These are phyloP conservation scores for Strobilomyces confusus DNA, from an alignment of 768 basidiomycete species.

Conservation along the genomic window DNA sequence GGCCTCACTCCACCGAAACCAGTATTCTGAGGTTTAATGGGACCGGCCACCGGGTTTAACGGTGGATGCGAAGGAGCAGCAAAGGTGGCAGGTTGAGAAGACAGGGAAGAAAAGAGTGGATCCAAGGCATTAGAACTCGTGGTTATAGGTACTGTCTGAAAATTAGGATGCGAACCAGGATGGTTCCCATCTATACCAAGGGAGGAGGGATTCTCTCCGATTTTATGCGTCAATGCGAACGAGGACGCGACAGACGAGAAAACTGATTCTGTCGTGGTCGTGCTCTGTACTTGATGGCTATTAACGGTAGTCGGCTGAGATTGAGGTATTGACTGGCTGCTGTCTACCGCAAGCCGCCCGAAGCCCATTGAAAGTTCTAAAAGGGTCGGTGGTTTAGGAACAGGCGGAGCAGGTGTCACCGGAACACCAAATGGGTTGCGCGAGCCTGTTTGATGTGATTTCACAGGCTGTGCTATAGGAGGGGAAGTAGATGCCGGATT, in stretches of 20 bases:
- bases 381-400: slow-evolving; percentile 76
- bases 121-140: slow-evolving; percentile 44
- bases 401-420: slow-evolving; percentile 52
- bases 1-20: slow-evolving; percentile 64
- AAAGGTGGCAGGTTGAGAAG: slow-evolving; percentile 50
- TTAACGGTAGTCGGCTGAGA: slow-evolving; percentile 30
- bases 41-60: slow-evolving; percentile 30
- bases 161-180: slow-evolving; percentile 20
- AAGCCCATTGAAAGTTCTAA: slow-evolving; percentile 68
- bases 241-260: slow-evolving; percentile 73
- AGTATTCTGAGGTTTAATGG: slow-evolving; percentile 43
- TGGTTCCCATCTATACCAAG: slow-evolving; percentile 4
- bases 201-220: slow-evolving; percentile 19
- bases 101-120: slow-evolving; percentile 43
- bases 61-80: slow-evolving; percentile 31
- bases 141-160: slow-evolving; percentile 35
- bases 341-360: slow-evolving; percentile 24
- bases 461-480: slow-evolving; percentile 58
- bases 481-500: slow-evolving; percentile 34
- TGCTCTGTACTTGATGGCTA: slow-evolving; percentile 27
- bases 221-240: slow-evolving; percentile 47
- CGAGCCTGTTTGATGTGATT: slow-evolving; percentile 88
- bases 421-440: slow-evolving; percentile 92
- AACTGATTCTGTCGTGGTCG: slow-evolving; percentile 36
- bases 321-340: slow-evolving; percentile 29